These are phyloP conservation scores for Aquilaria malaccensis DNA, from an alignment of 345 rosid species.

Conservation along the genomic window DNA sequence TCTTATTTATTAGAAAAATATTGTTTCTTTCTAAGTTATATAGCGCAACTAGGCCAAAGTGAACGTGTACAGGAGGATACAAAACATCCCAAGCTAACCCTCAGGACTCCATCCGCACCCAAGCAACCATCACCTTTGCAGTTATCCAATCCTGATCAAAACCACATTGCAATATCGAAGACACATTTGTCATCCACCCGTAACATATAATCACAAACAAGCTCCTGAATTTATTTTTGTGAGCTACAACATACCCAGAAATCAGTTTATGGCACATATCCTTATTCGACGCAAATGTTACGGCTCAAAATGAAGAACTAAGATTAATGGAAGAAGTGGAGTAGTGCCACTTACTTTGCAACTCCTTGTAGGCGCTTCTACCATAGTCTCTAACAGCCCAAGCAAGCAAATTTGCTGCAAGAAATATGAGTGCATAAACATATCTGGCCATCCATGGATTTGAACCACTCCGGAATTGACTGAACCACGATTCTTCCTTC, in stretches of 20 bases:
- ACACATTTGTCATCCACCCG: no score
- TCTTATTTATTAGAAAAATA: no score
- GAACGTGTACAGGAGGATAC: slow-evolving; percentile 51
- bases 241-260: no score
- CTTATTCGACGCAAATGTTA: no score
- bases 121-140: slow-evolving; percentile 80
- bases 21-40: no score
- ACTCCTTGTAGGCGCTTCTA: slow-evolving; percentile 44
- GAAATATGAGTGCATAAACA: slow-evolving; percentile 69
- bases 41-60: not conserved
- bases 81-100: slow-evolving; percentile 96
- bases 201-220: no score
- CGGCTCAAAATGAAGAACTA: not conserved
- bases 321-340: no score
- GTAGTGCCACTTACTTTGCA: slow-evolving; percentile 32
- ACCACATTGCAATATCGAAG: slow-evolving; percentile 11
- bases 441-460: slow-evolving; percentile 99
- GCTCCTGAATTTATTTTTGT: no score
- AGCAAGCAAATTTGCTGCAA: slow-evolving; percentile 70
- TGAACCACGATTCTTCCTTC: slow-evolving; percentile 62
- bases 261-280: no score
- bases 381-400: slow-evolving; percentile 93
- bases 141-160: slow-evolving; percentile 48
- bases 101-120: slow-evolving; percentile 87
- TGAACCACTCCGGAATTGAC: slow-evolving; percentile 68